Percentiles rank a stretch among this genome's conserved stretches.
phyloP scores from a whole-genome alignment of 345 rosid genomes.

The Litchi chinensis region DNA sequence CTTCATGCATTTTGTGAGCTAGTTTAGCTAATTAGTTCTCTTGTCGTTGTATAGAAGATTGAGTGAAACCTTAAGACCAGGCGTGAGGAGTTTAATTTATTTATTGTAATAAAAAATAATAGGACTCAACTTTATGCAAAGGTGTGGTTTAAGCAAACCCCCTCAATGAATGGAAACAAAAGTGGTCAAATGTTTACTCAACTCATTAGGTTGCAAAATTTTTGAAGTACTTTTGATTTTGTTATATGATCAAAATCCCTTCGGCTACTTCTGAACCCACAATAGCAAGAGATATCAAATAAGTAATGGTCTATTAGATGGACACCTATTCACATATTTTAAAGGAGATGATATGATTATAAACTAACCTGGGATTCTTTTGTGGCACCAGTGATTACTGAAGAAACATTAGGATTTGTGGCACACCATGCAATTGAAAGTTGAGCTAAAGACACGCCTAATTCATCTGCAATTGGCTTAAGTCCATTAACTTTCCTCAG shows the following conservation, averaged over 20 bases:
- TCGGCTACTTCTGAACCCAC: background rate
- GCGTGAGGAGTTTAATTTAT: background rate
- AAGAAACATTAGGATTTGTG: conserved; percentile 90
- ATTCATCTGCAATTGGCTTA: conserved; percentile 98
- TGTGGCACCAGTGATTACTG: conserved; percentile 96
- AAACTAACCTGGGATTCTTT: conserved; percentile 89
- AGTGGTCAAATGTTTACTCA: background rate
- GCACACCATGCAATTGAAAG: conserved; percentile 99
- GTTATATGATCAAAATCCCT: background rate
- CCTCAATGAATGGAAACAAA: background rate
- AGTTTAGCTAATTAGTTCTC: background rate
- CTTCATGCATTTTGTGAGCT: background rate
- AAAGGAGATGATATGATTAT: background rate
- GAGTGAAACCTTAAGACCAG: background rate
- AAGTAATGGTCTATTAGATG: background rate
- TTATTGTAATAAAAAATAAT: background rate
- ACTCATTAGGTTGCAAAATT: background rate
- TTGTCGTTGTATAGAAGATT: no score
- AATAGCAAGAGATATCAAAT: background rate
- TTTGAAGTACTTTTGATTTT: background rate
- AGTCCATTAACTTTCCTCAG: conserved; percentile 87
- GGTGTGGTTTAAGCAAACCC: background rate
- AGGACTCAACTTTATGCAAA: background rate
- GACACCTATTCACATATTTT: background rate
- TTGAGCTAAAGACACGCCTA: conserved; percentile 92